Base-by-base conservation (phyloP, 1,139 yeast species). In the Meyerozyma athensensis region DNA sequence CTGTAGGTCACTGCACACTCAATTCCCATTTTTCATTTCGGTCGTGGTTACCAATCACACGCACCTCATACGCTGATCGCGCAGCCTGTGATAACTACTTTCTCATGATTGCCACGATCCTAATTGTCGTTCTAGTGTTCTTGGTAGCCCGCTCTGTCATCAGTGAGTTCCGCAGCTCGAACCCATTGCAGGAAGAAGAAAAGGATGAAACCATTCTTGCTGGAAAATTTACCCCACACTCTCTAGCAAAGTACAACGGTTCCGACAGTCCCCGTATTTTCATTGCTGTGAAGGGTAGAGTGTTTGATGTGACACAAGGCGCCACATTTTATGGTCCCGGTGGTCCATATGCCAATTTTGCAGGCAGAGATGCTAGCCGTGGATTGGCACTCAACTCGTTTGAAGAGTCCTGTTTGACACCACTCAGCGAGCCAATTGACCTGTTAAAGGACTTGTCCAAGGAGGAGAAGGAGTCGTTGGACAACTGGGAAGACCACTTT, bases 361-460 rank as follows among this genome's bases (percentile, higher is more conserved):
- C 97, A 1, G 98, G 98, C 3, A 83, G 87, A 48, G 98, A 92
- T 62, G 97, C 98, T 2, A 84, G 95, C 2, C 69, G 98, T 47
- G 98, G 98, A 0, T 73, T 92, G 44, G 97, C 97, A 1, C 70
- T 77, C 53, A 92, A 90, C 59, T 85, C 96, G 23, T 92, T 92
- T 63, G 97, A 92, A 37, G 57, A 70, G 26, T 74, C 61, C 2
- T 66, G 72, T 39, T 67, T 84, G 33, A 78, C 74, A 34, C 70
- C 76, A 10, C 65, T 81, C 56, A 81, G 77, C 43, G 66, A 79
- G 44, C 94, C 95, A 9, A 74, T 92, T 47, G 98, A 92, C 54
- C 62, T 63, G 10, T 68, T 92, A 43, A 54, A 61, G 1, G 92
- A 79, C 45, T 72, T 92, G 49, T 63, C 71, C 1, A 66, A 64